phyloP scores from a whole-genome alignment of 176 grass and related monocot species.

The Otatea glauca region DNA sequence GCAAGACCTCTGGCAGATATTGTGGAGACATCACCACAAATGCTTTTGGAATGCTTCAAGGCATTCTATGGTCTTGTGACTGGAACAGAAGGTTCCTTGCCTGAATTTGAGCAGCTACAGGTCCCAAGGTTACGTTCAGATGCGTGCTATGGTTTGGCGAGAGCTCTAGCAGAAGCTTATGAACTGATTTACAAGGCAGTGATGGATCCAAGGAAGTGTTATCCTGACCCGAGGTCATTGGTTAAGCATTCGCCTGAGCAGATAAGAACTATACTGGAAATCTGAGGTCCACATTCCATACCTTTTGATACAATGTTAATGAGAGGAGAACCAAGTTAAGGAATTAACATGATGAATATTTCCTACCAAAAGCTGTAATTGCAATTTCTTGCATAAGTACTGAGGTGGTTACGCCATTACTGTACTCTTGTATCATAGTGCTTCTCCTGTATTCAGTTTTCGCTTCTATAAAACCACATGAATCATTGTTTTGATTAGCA shows the following conservation, averaged over 20 bases:
- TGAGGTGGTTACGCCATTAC: background rate
- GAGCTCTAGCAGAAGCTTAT: constrained; percentile 71
- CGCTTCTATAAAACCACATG: background rate
- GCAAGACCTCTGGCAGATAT: constrained; percentile 60
- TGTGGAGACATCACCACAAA: constrained; percentile 65
- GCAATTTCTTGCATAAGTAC: constrained; percentile 22
- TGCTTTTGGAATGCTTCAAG: constrained; percentile 80
- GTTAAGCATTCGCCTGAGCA: constrained; percentile 87
- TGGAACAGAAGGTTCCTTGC: constrained; percentile 82
- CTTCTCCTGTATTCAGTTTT: background rate
- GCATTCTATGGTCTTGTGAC: constrained; percentile 79
- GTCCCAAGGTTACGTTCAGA: constrained; percentile 76
- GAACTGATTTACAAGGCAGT: constrained; percentile 78
- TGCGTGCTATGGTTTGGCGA: constrained; percentile 69
- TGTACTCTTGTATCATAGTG: constrained; percentile 33
- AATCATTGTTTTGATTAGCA: background rate
- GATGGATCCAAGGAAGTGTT: constrained; percentile 79
- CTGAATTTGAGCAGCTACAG: constrained; percentile 94
- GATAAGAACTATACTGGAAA: constrained; percentile 92
- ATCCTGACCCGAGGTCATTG: constrained; percentile 81
- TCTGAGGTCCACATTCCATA: constrained; percentile 48
- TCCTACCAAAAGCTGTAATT: background rate
- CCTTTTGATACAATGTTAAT: constrained; percentile 15
- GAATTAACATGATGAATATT: constrained; percentile 32
- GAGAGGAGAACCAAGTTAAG: constrained; percentile 27